Percentiles rank a stretch among this genome's conserved stretches.
phyloP scores from a whole-genome alignment of 2,329 filamentous ascomycete genomes.

The Fusarium fujikuroi region DNA sequence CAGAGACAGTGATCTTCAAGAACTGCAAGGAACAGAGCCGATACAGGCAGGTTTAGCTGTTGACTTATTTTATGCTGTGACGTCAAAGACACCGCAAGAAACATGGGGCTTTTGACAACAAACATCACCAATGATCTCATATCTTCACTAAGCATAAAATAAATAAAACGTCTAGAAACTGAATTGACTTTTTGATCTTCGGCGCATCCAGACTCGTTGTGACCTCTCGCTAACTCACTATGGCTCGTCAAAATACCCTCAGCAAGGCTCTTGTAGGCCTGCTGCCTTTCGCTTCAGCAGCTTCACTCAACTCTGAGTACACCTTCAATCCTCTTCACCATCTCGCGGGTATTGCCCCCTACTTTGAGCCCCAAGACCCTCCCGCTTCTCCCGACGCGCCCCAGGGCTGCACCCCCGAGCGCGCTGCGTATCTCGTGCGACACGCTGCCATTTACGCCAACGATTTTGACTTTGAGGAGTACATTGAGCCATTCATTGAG shows the following conservation, averaged over 20 bases:
- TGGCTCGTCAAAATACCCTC: constrained; percentile 16
- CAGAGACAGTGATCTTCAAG: neutral
- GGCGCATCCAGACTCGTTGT: neutral
- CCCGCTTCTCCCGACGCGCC: constrained; percentile 51
- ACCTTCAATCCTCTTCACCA: constrained; percentile 65
- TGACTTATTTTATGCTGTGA: constrained; percentile 18
- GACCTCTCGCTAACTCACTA: neutral
- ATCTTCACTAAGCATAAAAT: neutral
- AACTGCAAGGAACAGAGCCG: constrained; percentile 26
- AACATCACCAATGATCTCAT: constrained; percentile 30
- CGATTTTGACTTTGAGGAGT: constrained; percentile 67
- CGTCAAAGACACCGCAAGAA: constrained; percentile 23
- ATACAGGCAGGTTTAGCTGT: constrained; percentile 21
- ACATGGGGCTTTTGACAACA: neutral
- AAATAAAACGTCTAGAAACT: constrained; percentile 2
- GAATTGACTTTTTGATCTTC: neutral
- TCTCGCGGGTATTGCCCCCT: constrained; percentile 65
- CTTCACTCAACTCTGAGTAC: constrained; percentile 57
- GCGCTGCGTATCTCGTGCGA: constrained; percentile 66
- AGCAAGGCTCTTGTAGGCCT: constrained; percentile 17
- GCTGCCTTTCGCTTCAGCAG: constrained; percentile 26
- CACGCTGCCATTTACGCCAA: constrained; percentile 71
- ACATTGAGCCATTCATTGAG: constrained; percentile 65
- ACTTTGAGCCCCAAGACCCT: constrained; percentile 66
- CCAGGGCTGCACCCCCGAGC: constrained; percentile 60